Conservation (phyloP, 1,284 basidiomycete genomes). For the Bondarzewia mesenterica region DNA sequence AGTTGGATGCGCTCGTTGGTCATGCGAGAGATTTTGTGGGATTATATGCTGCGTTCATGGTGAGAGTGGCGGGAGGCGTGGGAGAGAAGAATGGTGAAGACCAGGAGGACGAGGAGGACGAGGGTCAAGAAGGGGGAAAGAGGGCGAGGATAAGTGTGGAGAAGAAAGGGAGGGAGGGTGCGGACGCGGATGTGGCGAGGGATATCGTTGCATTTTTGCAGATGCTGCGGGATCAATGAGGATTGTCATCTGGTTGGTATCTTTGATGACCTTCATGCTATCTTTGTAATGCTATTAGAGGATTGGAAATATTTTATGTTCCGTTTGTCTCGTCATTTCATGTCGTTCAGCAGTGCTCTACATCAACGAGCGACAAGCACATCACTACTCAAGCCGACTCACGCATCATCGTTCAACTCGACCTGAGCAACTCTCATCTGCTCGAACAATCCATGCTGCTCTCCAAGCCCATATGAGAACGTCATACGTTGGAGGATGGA, state of each 20-base stretch:
- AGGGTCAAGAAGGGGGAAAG: slow-evolving; percentile 12
- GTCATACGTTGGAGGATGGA: slow-evolving; percentile 64
- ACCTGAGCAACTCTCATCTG: slow-evolving; percentile 31
- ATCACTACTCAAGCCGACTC: no score
- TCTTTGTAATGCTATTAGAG: no score
- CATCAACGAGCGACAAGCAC: no score
- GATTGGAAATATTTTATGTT: no score
- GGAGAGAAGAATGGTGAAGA: slow-evolving; percentile 19
- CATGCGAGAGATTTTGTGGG: slow-evolving; percentile 50
- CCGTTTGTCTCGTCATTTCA: no score
- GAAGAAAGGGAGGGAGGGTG: slow-evolving; percentile 26
- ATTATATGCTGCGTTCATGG: slow-evolving; percentile 38
- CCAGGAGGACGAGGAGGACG: slow-evolving; percentile 15
- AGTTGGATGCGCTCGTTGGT: slow-evolving; percentile 38
- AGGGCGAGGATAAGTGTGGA: slow-evolving; percentile 10
- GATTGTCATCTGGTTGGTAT: no score
- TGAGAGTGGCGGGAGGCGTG: slow-evolving; percentile 19
- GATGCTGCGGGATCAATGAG: slow-evolving; percentile 16
- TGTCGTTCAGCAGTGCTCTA: no score
- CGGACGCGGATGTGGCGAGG: slow-evolving; percentile 35
- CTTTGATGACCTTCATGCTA: no score
- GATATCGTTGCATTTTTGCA: slow-evolving; percentile 46
- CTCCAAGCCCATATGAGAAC: slow-evolving; percentile 77
- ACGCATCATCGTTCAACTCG: slow-evolving; percentile 1
- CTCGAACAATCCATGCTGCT: slow-evolving; percentile 66